These are phyloP conservation scores for Mucor irregularis DNA, from an alignment of 371 early-diverging fungal genomes.

Conservation along the genomic window DNA sequence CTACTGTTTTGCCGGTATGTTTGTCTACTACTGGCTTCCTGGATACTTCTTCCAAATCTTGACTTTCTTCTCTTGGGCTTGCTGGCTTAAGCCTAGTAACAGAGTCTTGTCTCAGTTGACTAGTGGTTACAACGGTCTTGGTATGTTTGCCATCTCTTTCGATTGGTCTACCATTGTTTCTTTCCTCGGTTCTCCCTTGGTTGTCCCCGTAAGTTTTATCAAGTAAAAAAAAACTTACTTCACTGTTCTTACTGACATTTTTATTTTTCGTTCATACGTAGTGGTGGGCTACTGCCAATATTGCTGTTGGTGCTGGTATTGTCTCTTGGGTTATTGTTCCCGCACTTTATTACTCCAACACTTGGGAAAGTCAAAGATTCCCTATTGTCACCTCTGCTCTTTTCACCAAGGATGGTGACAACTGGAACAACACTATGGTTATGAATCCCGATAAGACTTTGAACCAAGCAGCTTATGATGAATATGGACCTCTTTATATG, in stretches of 20 bases:
- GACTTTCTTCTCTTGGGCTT: constrained; percentile 72
- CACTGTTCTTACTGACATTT: neutral
- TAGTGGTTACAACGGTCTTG: constrained; percentile 67
- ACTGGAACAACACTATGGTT: constrained; percentile 57
- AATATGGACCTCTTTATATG: constrained; percentile 73
- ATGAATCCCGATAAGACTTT: constrained; percentile 57
- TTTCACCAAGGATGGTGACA: constrained; percentile 49
- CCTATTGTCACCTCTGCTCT: constrained; percentile 56
- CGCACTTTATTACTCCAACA: constrained; percentile 67
- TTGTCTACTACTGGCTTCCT: constrained; percentile 80
- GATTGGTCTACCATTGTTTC: constrained; percentile 76
- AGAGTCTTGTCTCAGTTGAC: constrained; percentile 60
- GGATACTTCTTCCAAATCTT: constrained; percentile 73
- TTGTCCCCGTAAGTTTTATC: constrained; percentile 60
- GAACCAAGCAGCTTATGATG: constrained; percentile 62
- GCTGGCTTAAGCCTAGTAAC: constrained; percentile 69
- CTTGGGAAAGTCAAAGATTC: constrained; percentile 65
- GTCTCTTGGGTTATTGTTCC: constrained; percentile 79
- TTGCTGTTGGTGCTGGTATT: constrained; percentile 67
- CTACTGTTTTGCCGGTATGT: constrained; percentile 54
- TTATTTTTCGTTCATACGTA: constrained; percentile 14
- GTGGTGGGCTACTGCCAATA: constrained; percentile 68
- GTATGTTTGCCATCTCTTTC: constrained; percentile 68
- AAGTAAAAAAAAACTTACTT: no score
- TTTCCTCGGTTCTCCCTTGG: constrained; percentile 66